Evolutionary conservation across 2,329 filamentous ascomycete genomes (phyloP).

Genomic region (Aspergillus sp.): DNA sequence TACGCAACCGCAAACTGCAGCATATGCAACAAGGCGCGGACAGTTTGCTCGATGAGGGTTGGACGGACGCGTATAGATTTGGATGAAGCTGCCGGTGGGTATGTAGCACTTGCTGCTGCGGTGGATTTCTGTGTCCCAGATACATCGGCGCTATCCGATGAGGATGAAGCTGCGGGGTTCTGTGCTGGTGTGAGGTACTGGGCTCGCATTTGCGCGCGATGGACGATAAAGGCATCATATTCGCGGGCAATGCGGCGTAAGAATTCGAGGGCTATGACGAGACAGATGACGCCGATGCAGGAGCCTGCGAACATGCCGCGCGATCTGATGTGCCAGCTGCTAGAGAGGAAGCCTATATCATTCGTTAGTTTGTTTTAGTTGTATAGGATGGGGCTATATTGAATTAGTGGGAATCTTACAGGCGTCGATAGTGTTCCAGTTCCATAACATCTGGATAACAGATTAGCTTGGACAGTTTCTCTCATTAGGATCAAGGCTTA

Average conservation of each 20-base stretch:
- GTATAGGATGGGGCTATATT: background rate
- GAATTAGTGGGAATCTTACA: constrained; percentile 13
- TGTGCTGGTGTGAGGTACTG: constrained; percentile 18
- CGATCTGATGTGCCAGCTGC: constrained; percentile 68
- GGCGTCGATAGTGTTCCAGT: constrained; percentile 29
- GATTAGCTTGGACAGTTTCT: background rate
- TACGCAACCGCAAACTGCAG: constrained; percentile 74
- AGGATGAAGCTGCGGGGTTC: background rate
- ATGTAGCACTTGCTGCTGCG: background rate
- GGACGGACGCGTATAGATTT: constrained; percentile 49
- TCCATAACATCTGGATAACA: constrained; percentile 30
- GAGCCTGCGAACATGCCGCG: constrained; percentile 73
- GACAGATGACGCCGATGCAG: constrained; percentile 74
- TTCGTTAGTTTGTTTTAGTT: background rate
- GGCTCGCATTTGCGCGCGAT: constrained; percentile 44
- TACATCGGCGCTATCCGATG: background rate
- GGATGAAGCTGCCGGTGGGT: background rate
- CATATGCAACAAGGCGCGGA: constrained; percentile 68
- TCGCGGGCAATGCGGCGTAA: constrained; percentile 70
- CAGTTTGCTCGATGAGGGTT: constrained; percentile 62
- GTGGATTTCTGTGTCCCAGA: background rate
- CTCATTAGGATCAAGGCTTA: background rate
- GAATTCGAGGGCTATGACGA: constrained; percentile 70
- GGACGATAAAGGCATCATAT: constrained; percentile 67
- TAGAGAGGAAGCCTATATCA: constrained; percentile 62